Base-by-base conservation (phyloP, 495 filamentous ascomycete genomes). In the Cetradonia linearis region DNA sequence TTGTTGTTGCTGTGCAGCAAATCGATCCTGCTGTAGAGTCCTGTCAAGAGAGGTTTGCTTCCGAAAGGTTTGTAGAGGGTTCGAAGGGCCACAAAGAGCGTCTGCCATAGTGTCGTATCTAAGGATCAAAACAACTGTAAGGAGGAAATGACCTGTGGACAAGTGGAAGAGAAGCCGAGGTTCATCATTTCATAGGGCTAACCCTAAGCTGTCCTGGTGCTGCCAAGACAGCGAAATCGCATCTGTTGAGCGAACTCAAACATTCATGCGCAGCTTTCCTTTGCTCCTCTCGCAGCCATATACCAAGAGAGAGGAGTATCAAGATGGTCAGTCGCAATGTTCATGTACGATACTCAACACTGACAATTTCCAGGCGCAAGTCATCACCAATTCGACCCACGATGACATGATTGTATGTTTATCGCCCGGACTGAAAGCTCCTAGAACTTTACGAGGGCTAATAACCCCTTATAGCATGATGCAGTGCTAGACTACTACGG, bases 321-420 rank as follows among this genome's bases (percentile, higher is more conserved):
- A 56, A 54, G 37, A 65, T 65, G 63, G 60, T 62, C 10, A 53
- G 54, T 55, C 10, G n/a, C 11, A 13, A 34, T 23, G 1, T 2
- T 20, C n/a, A 3, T 14, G 18, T 13, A 25, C 16, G 1, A 38
- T 36, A 13, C 16, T 38, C 6, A 5, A 38, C 11, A 20, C 9
- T 46, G 33, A 62, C 63, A 53, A 60, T 34, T 59, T n/a, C 18
- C 63, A 88, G 86, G 86, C 89, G 63, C 88, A 94, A 80, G 83
- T 90, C 64, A 91, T 91, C 70, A 83, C 89, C 44, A 92, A 91
- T 73, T 88, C 88, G 62, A 86, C 88, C 70, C 93, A 98, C 75
- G 94, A 97, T 85, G 92, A 96, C 72, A 97, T 98, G 91, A 96
- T 98, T 79, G 92, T 97, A 89, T 70, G 89, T 83, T 66, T 58